A percentile compares a stretch with the other conserved stretches of the same genome.
Evolutionary conservation across 2,329 filamentous ascomycete genomes (phyloP).

Genomic region (Fusarium acutatum): DNA sequence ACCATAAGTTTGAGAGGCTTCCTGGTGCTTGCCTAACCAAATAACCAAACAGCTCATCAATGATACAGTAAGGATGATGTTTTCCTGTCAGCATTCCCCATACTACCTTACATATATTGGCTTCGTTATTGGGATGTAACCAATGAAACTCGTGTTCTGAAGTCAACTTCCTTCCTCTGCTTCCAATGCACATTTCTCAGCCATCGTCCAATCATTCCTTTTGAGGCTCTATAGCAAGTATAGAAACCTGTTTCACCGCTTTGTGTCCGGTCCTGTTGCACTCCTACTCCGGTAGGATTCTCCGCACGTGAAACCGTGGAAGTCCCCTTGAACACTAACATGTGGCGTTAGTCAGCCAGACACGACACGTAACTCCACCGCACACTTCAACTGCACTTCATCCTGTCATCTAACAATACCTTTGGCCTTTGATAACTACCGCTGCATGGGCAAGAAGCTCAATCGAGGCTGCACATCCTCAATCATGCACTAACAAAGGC

Average conservation of each 20-base stretch:
- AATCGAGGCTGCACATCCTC: neutral
- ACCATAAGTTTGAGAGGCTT: neutral
- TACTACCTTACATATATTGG: neutral
- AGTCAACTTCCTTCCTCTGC: neutral
- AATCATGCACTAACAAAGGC: too few species aligned
- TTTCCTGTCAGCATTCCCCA: neutral
- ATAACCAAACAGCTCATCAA: neutral
- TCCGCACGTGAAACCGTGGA: conserved; percentile 20
- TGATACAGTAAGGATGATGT: neutral
- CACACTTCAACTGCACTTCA: conserved; percentile 31
- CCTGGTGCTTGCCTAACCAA: neutral
- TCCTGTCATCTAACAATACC: neutral
- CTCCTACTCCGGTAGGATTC: conserved; percentile 17
- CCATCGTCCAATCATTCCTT: neutral
- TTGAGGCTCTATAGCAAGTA: neutral
- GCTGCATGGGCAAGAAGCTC: neutral
- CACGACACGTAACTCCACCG: conserved; percentile 16
- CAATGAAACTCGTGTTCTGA: neutral
- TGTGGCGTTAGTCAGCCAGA: conserved; percentile 30
- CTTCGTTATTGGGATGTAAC: neutral
- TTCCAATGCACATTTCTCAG: neutral
- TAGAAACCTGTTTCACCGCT: conserved; percentile 8
- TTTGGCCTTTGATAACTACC: neutral
- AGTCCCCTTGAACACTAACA: conserved; percentile 2
- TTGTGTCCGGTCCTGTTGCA: conserved; percentile 13